A percentile compares a stretch with the other conserved stretches of the same genome.
Evolutionary conservation across 768 basidiomycete genomes (phyloP).

Genomic region (Trametes cubensis): DNA sequence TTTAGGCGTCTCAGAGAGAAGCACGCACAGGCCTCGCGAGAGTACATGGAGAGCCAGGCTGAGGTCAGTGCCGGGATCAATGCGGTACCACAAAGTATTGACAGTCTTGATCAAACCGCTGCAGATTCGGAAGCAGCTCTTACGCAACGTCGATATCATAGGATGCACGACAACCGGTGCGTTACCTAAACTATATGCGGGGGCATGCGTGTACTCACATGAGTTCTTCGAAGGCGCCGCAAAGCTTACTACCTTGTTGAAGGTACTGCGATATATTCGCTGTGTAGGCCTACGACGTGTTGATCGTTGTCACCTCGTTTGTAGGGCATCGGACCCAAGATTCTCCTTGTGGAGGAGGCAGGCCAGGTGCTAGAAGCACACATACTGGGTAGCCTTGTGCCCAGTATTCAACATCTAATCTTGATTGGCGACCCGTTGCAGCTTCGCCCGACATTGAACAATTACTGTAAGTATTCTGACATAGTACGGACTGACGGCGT

Average conservation of each 20-base stretch:
- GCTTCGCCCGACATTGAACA: slow-evolving; percentile 68
- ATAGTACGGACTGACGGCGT: background rate
- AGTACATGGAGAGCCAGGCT: slow-evolving; percentile 46
- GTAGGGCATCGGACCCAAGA: slow-evolving; percentile 59
- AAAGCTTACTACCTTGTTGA: slow-evolving; percentile 59
- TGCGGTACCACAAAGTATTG: too few relatives aligned
- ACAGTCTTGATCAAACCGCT: too few relatives aligned
- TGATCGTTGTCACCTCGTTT: too few relatives aligned
- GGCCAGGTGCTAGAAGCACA: slow-evolving; percentile 84
- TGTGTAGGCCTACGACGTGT: background rate
- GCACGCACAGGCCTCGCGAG: slow-evolving; percentile 43
- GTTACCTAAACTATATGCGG: background rate
- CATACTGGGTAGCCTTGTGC: slow-evolving; percentile 63
- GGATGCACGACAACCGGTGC: slow-evolving; percentile 79
- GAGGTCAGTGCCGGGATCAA: slow-evolving; percentile 45
- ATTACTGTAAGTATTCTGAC: slow-evolving; percentile 50
- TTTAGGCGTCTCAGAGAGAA: slow-evolving; percentile 46
- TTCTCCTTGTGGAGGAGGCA: slow-evolving; percentile 77
- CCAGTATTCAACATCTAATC: slow-evolving; percentile 71
- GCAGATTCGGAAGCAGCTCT: slow-evolving; percentile 58
- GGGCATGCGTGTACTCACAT: too few relatives aligned
- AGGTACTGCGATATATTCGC: slow-evolving; percentile 38
- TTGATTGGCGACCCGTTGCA: slow-evolving; percentile 79
- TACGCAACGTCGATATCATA: slow-evolving; percentile 60
- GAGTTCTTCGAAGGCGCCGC: slow-evolving; percentile 55